Conservation (phyloP, 1,284 basidiomycete species). For the Melampsora larici-populina region DNA sequence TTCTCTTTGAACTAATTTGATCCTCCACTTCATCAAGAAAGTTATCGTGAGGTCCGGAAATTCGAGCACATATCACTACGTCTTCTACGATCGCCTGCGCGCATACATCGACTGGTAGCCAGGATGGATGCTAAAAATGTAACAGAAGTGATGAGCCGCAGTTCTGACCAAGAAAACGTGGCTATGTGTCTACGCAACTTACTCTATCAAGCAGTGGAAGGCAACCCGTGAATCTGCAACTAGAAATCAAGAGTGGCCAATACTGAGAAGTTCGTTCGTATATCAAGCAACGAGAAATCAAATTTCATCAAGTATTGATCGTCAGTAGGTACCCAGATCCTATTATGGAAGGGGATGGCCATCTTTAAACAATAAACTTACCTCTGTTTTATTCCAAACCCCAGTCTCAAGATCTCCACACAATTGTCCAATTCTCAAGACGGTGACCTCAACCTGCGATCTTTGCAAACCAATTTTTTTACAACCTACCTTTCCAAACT, state of each 20-base stretch:
- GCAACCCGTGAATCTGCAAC: not conserved
- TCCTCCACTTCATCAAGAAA: not conserved
- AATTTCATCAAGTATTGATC: not conserved
- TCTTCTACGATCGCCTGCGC: not conserved
- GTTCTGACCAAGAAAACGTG: not conserved
- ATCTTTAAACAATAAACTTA: conserved; percentile 48
- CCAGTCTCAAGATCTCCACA: conserved; percentile 61
- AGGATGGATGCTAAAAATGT: not conserved
- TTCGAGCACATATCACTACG: not conserved
- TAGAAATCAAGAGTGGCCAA: conserved; percentile 12
- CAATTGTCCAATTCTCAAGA: conserved; percentile 58
- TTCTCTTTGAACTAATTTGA: not conserved
- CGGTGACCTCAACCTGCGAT: not conserved
- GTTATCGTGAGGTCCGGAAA: not conserved
- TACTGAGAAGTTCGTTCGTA: not conserved
- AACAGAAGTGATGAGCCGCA: not conserved
- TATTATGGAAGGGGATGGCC: not conserved
- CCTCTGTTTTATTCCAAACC: conserved; percentile 65
- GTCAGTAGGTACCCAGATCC: not conserved
- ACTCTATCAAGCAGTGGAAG: not conserved
- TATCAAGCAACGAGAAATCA: no score
- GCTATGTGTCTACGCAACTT: not conserved
- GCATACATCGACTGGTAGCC: conserved; percentile 15
- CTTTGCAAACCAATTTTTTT: not conserved
- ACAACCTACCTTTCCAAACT: conserved; percentile 50